Evolutionary conservation across 345 rosid species (phyloP), one percentile per base, ranked within the genome.

Genomic region (Dovyalis caffra): DNA sequence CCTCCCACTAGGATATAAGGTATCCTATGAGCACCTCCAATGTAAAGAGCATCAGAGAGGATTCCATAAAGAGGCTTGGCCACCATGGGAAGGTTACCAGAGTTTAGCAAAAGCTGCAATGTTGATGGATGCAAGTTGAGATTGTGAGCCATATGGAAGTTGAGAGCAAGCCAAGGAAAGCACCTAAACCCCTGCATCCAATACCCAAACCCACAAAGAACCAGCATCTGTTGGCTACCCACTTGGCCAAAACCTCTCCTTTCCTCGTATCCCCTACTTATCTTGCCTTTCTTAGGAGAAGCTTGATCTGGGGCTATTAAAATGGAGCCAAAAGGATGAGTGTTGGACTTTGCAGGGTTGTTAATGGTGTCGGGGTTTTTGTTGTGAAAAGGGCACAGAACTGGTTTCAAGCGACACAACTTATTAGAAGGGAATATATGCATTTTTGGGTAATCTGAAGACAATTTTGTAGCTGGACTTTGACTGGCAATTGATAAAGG

Each of bases 161-260:
- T 92, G 71, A 92, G 89, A 43, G 97, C 91, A 81, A 94, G 79
- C 98, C 97, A 94, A 61, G 98, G 97, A 79, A 94, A 94, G 85
- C 97, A 90, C 85, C 98, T 84, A 53, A 88, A 90, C 0, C 98
- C 98, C 75, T 94, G 97, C 31, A 90, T 79, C 92, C 97, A 92
- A 61, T 92, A 94, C 64, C 97, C 98, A 71, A 94, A 75, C 47
- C 97, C 98, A 84, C 98, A 90, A 84, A 90, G 60, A 74, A 64
- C 81, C 58, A 80, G 49, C 90, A 90, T 88, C 78, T 84, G 85
- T 43, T 76, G 76, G 20, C 83, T 69, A 76, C 92, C 94, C 78
- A 79, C 71, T 70, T 61, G 89, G 69, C 71, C 86, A 33, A 78
- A 82, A 53, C 77, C 74, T 49, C 74, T 79, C 60, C 35, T 72